Evolutionary conservation across 2,329 filamentous ascomycete species (phyloP).

Genomic region (Fusarium euwallaceae): DNA sequence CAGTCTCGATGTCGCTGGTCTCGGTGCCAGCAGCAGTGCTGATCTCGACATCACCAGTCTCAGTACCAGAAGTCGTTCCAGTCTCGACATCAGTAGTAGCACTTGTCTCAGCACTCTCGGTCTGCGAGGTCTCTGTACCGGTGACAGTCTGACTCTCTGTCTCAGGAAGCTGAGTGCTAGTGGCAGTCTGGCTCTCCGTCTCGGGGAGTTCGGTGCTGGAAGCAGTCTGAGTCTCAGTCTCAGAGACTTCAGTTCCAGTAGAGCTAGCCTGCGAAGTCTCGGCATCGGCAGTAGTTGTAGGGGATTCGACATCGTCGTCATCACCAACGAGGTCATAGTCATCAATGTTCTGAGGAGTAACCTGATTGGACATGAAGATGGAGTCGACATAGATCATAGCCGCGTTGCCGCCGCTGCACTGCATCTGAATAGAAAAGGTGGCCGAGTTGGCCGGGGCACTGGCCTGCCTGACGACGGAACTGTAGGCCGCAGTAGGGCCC

Average conservation of each 20-base stretch:
- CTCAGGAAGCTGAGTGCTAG: not conserved
- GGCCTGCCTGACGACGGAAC: not conserved
- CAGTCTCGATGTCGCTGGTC: not conserved
- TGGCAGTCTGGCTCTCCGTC: not conserved
- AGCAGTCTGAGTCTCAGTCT: not conserved
- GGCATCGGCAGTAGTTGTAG: not conserved
- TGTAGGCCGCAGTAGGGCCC: not conserved
- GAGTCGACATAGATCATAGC: conserved; percentile 22
- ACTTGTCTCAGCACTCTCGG: not conserved
- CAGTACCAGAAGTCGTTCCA: not conserved
- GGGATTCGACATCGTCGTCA: not conserved
- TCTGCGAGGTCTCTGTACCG: not conserved
- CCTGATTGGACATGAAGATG: conserved; percentile 33
- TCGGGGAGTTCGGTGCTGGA: not conserved
- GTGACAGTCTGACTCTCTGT: not conserved
- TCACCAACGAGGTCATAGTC: conserved; percentile 8
- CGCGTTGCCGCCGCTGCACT: conserved; percentile 1
- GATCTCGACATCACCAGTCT: not conserved
- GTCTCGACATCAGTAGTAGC: not conserved
- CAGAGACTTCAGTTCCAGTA: not conserved
- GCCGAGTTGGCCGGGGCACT: not conserved
- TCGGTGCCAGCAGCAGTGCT: not conserved
- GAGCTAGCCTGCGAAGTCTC: not conserved
- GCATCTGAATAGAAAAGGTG: conserved; percentile 3
- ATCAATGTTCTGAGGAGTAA: conserved; percentile 31